Conservation (phyloP, 371 early-diverging fungal species). For the Mucor plumbeus region DNA sequence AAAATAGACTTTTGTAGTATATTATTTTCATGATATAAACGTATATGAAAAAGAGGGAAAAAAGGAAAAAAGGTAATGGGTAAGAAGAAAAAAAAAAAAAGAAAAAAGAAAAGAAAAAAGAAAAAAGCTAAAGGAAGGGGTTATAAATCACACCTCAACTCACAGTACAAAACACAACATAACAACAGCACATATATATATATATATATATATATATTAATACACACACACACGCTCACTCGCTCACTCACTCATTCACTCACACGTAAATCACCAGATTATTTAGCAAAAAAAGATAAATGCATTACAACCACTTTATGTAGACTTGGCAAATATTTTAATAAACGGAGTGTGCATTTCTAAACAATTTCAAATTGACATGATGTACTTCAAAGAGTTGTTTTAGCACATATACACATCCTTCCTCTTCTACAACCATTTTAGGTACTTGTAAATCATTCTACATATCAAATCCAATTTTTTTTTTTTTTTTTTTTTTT, state of each 20-base stretch:
- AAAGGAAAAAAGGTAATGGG: background rate
- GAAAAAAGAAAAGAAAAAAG: background rate
- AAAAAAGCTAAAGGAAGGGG: background rate
- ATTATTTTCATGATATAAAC: slow-evolving; percentile 4
- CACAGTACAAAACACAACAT: background rate
- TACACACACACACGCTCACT: too few relatives aligned
- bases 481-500: too few relatives aligned
- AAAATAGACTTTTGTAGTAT: background rate
- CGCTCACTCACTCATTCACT: background rate
- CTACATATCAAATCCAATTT: background rate
- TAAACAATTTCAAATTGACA: too few relatives aligned
- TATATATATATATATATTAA: too few relatives aligned
- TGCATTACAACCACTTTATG: slow-evolving; percentile 13
- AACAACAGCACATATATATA: background rate
- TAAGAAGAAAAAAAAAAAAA: background rate
- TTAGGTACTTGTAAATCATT: slow-evolving; percentile 23
- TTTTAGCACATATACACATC: background rate
- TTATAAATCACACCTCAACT: background rate
- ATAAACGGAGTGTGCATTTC: background rate
- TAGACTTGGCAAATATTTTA: background rate
- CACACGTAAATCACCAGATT: slow-evolving; percentile 1
- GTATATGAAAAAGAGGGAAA: background rate
- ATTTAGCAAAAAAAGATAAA: background rate
- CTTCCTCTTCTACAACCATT: slow-evolving; percentile 4
- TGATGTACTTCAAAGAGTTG: too few relatives aligned